Evolutionary conservation across 768 basidiomycete genomes (phyloP).

Genomic region (Boletus speciosus): DNA sequence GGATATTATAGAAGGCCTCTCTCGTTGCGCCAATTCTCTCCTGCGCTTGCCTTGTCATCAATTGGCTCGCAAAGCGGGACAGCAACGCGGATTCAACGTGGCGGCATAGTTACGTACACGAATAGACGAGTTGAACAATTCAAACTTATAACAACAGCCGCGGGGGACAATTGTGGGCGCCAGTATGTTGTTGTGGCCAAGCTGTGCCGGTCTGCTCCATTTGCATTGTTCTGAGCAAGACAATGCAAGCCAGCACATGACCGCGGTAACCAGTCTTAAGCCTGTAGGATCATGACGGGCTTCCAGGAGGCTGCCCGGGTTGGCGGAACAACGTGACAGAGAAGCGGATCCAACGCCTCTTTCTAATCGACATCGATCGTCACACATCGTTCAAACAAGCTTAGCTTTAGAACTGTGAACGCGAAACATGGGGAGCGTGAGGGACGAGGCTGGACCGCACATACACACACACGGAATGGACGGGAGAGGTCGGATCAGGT

Average conservation of each 20-base stretch:
- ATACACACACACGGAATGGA: not conserved
- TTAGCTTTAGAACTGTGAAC: not conserved
- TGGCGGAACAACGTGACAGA: constrained; percentile 18
- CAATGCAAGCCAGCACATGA: constrained; percentile 6
- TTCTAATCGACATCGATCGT: constrained; percentile 1
- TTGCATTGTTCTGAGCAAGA: constrained; percentile 6
- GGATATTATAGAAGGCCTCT: constrained; percentile 12
- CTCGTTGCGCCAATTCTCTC: not conserved
- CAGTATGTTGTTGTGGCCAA: not conserved
- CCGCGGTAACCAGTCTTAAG: constrained; percentile 3
- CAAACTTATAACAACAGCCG: not conserved
- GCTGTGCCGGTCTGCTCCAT: not conserved
- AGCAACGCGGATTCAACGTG: constrained; percentile 26
- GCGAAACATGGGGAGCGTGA: not conserved
- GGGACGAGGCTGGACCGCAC: not conserved
- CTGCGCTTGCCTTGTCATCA: not conserved
- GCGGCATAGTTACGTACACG: constrained; percentile 26
- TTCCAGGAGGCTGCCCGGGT: constrained; percentile 10
- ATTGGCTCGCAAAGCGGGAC: constrained; percentile 1
- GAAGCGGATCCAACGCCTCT: constrained; percentile 7
- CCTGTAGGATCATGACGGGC: constrained; percentile 26
- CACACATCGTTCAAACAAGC: constrained; percentile 1
- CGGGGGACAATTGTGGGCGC: constrained; percentile 21
- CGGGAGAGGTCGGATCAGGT: constrained; percentile 24
- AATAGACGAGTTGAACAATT: constrained; percentile 7